Conservation (phyloP, 139 green algal species). For the Tetraselmis chui region DNA sequence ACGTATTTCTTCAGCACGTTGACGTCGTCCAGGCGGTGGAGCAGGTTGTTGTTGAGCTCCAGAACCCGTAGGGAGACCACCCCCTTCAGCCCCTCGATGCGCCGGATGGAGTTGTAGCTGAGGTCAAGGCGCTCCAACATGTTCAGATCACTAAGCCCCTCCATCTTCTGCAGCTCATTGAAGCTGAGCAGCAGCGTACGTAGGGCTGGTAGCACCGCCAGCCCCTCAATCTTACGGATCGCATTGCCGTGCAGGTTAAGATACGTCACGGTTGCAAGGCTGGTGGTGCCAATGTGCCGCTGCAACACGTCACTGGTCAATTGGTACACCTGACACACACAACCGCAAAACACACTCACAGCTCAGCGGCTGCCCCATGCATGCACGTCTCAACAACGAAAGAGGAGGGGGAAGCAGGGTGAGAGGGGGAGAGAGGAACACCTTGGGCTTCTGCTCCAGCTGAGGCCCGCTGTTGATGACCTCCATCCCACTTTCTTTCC, state of each 20-base stretch:
- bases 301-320: background rate
- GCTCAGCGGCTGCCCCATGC: background rate
- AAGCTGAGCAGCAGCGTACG: slow-evolving; percentile 39
- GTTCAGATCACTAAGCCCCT: slow-evolving; percentile 38
- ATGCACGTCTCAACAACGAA: too few relatives aligned
- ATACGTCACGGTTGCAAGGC: slow-evolving; percentile 26
- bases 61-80: slow-evolving; percentile 35
- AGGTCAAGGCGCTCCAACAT: slow-evolving; percentile 37
- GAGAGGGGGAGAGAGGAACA: background rate
- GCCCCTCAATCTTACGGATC: slow-evolving; percentile 32
- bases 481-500: background rate
- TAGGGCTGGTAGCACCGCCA: slow-evolving; percentile 3
- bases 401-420: too few relatives aligned
- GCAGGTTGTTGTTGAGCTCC: slow-evolving; percentile 48
- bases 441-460: background rate
- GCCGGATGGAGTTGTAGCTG: slow-evolving; percentile 43
- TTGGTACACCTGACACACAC: slow-evolving; percentile 2
- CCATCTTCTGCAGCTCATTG: slow-evolving; percentile 57
- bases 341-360: background rate
- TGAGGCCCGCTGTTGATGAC: background rate
- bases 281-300: background rate
- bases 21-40: slow-evolving; percentile 40
- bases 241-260: slow-evolving; percentile 48
- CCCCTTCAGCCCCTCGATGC: slow-evolving; percentile 37
- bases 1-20: slow-evolving; percentile 55